phyloP scores from a whole-genome alignment of 2,329 filamentous ascomycete genomes.

The Penicillium sp. region DNA sequence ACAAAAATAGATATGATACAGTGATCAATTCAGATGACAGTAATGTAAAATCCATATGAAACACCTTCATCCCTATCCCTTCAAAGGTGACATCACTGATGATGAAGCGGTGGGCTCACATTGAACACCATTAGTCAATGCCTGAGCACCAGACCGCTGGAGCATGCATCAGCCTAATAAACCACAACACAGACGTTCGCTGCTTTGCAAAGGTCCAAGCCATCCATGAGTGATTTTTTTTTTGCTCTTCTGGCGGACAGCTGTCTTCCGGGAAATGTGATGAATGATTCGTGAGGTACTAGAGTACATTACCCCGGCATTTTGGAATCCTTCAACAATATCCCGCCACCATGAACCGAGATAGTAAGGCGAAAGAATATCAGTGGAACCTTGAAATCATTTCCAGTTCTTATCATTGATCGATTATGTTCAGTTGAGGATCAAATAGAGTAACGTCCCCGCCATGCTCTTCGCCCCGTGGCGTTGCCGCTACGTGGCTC shows the following conservation, averaged over 20 bases:
- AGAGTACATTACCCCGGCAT: not conserved
- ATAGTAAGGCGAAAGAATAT: not conserved
- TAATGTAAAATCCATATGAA: not conserved
- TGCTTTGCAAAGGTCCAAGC: not conserved
- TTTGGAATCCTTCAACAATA: no score
- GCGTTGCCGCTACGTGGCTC: constrained; percentile 1
- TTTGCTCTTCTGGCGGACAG: not conserved
- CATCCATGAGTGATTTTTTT: not conserved
- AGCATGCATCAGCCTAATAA: not conserved
- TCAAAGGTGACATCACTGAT: constrained; percentile 6
- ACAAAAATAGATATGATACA: not conserved
- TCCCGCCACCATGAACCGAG: not conserved
- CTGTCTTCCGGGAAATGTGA: not conserved
- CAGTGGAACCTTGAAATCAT: constrained; percentile 1
- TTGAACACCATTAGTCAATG: not conserved
- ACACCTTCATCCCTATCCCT: not conserved
- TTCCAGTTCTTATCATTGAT: not conserved
- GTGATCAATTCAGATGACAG: not conserved
- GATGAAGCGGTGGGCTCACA: not conserved
- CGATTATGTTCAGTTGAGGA: not conserved
- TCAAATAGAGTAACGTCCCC: constrained; percentile 9
- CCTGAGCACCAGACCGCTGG: not conserved
- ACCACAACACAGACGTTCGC: not conserved
- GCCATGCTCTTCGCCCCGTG: not conserved
- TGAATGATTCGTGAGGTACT: not conserved